Percentiles rank a stretch among this genome's conserved stretches.
Evolutionary conservation across 805 yeast genomes (phyloP).

Genomic region (Brettanomyces anomalus): DNA sequence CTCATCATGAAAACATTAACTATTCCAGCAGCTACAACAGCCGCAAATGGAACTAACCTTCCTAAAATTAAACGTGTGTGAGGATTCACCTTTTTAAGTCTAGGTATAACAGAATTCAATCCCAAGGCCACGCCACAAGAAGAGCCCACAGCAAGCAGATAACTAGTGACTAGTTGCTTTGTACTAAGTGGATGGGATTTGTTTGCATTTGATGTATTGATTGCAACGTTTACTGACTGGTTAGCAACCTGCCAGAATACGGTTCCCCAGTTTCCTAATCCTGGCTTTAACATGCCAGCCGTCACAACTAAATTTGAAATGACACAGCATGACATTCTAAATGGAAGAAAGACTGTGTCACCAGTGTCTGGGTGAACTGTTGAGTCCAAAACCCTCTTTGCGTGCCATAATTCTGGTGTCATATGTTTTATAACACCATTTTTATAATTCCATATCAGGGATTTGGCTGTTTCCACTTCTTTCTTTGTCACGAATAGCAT

Average conservation of each 20-base stretch:
- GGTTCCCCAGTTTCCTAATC: constrained; percentile 82
- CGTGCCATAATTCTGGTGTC: constrained; percentile 81
- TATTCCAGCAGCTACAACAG: constrained; percentile 95
- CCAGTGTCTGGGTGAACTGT: constrained; percentile 97
- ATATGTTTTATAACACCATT: constrained; percentile 56
- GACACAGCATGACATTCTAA: constrained; percentile 95
- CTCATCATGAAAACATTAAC: constrained; percentile 97
- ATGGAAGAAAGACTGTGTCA: constrained; percentile 84
- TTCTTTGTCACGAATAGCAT: constrained; percentile 67
- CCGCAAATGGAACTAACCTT: constrained; percentile 95
- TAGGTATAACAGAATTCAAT: constrained; percentile 83
- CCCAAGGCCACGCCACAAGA: constrained; percentile 96
- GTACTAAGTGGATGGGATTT: constrained; percentile 87
- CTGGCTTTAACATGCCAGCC: constrained; percentile 96
- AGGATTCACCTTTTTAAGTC: constrained; percentile 61
- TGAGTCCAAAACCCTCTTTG: constrained; percentile 81
- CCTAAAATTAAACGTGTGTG: constrained; percentile 63
- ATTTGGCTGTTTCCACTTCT: constrained; percentile 57
- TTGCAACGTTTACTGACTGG: constrained; percentile 94
- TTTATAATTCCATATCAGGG: constrained; percentile 60
- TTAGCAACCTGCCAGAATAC: constrained; percentile 97
- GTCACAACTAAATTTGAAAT: constrained; percentile 90
- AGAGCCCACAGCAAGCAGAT: constrained; percentile 83
- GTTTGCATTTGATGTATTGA: constrained; percentile 92
- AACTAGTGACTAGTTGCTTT: constrained; percentile 66